These are phyloP conservation scores for Lasiodiplodia hormozganensis DNA, from an alignment of 2,329 filamentous ascomycete genomes.

Conservation along the genomic window DNA sequence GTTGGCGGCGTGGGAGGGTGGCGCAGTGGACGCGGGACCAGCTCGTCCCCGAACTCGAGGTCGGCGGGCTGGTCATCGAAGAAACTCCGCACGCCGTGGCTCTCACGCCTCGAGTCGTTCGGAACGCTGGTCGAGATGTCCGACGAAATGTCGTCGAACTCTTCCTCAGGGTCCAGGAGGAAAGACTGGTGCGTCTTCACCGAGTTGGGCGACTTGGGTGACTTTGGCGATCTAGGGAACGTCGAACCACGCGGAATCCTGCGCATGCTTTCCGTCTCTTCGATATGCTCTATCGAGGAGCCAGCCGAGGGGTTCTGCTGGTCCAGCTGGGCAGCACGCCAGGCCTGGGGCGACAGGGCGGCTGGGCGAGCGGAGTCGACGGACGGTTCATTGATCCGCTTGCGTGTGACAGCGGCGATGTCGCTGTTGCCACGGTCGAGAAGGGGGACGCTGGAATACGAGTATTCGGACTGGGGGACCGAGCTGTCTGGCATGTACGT, in stretches of 20 bases:
- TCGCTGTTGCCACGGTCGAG: conserved; percentile 68
- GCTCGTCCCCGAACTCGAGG: conserved; percentile 42
- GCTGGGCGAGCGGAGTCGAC: conserved; percentile 34
- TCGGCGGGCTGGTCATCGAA: conserved; percentile 55
- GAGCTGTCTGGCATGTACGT: conserved; percentile 36
- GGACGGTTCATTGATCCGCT: conserved; percentile 9
- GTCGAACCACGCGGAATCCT: conserved; percentile 54
- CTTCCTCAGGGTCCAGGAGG: conserved; percentile 61
- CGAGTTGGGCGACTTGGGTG: conserved; percentile 33
- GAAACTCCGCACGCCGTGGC: conserved; percentile 54
- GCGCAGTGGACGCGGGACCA: conserved; percentile 44
- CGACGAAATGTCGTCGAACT: conserved; percentile 61
- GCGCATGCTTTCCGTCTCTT: conserved; percentile 59
- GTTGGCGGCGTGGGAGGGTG: conserved; percentile 54
- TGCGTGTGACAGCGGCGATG: conserved; percentile 29
- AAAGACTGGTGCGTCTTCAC: conserved; percentile 51
- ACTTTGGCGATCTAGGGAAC: conserved; percentile 43
- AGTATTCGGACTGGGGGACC: conserved; percentile 70
- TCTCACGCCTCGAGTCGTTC: conserved; percentile 42
- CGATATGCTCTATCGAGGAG: conserved; percentile 59
- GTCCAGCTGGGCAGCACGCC: conserved; percentile 31
- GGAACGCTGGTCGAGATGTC: conserved; percentile 59
- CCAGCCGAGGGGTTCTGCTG: conserved; percentile 46
- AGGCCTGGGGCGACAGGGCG: conserved; percentile 36
- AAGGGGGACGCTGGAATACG: conserved; percentile 78